phyloP scores from a whole-genome alignment of 306 rosid genomes.

The Cicer pinnatifidum region DNA sequence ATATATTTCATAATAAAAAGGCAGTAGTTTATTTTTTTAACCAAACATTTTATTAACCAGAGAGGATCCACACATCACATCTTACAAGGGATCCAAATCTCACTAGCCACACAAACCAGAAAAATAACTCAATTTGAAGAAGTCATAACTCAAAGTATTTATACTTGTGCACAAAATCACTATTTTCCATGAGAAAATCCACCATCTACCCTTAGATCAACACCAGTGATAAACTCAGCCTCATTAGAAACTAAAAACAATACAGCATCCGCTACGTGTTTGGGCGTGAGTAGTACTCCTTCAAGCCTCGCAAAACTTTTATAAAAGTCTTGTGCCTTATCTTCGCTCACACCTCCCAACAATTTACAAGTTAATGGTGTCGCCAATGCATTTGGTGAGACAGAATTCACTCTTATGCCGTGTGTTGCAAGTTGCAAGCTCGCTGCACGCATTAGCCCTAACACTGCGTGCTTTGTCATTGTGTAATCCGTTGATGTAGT shows the following conservation, averaged over 20 bases:
- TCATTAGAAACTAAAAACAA: constrained; percentile 56
- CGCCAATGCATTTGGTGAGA: constrained; percentile 52
- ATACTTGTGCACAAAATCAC: not conserved
- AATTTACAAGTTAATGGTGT: constrained; percentile 44
- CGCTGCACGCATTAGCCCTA: constrained; percentile 55
- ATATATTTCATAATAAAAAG: too few relatives aligned
- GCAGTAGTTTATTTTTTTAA: too few relatives aligned
- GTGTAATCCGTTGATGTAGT: constrained; percentile 34
- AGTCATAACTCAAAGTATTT: too few relatives aligned
- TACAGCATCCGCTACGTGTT: constrained; percentile 57
- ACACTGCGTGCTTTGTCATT: constrained; percentile 73
- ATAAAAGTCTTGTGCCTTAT: constrained; percentile 27
- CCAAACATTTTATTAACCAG: too few relatives aligned
- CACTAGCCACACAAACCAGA: too few relatives aligned
- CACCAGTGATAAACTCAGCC: constrained; percentile 57
- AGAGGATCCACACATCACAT: too few relatives aligned
- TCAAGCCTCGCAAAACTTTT: constrained; percentile 41
- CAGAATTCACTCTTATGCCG: constrained; percentile 64
- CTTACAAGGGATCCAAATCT: too few relatives aligned
- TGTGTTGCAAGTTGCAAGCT: constrained; percentile 29
- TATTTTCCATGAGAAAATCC: constrained; percentile 1
- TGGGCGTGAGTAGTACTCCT: constrained; percentile 49
- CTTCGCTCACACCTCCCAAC: constrained; percentile 4
- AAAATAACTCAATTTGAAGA: too few relatives aligned
- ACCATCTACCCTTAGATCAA: constrained; percentile 57